phyloP scores from a whole-genome alignment of 768 basidiomycete species.

The Omphalotus guepiniiformis region DNA sequence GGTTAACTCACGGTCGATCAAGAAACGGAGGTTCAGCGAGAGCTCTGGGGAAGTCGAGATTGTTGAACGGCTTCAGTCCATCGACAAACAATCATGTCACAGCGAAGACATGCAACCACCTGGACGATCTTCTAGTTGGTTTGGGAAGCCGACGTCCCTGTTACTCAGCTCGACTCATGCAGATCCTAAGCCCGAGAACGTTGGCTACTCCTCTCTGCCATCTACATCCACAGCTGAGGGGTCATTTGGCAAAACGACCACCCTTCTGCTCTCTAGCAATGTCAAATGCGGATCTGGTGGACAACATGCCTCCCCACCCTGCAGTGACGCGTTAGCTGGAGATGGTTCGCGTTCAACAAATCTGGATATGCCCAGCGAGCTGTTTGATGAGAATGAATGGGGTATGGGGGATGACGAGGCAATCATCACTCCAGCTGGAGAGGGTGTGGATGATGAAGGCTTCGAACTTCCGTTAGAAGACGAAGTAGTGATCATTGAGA shows the following conservation, averaged over 20 bases:
- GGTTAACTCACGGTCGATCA: neutral
- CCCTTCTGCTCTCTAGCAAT: slow-evolving; percentile 3
- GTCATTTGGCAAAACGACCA: slow-evolving; percentile 10
- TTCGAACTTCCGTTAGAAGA: slow-evolving; percentile 44
- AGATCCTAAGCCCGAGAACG: neutral
- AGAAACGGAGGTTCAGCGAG: slow-evolving; percentile 13
- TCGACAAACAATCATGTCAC: slow-evolving; percentile 8
- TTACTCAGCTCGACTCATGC: neutral
- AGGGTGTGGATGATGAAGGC: slow-evolving; percentile 22
- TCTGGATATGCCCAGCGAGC: slow-evolving; percentile 12
- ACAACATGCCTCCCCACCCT: neutral
- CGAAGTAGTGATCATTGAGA: slow-evolving; percentile 42
- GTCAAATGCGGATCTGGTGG: neutral
- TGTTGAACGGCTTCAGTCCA: slow-evolving; percentile 19
- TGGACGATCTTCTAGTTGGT: neutral
- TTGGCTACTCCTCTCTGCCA: neutral
- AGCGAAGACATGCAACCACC: slow-evolving; percentile 9
- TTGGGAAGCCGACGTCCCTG: slow-evolving; percentile 1
- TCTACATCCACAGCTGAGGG: no score
- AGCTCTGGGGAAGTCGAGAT: slow-evolving; percentile 31
- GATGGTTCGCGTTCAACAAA: neutral
- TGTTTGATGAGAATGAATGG: slow-evolving; percentile 49
- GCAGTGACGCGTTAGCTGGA: slow-evolving; percentile 23
- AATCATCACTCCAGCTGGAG: slow-evolving; percentile 19
- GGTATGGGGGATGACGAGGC: slow-evolving; percentile 70